Conservation (phyloP, 1,284 basidiomycete species). For the Moniliella sp. region DNA sequence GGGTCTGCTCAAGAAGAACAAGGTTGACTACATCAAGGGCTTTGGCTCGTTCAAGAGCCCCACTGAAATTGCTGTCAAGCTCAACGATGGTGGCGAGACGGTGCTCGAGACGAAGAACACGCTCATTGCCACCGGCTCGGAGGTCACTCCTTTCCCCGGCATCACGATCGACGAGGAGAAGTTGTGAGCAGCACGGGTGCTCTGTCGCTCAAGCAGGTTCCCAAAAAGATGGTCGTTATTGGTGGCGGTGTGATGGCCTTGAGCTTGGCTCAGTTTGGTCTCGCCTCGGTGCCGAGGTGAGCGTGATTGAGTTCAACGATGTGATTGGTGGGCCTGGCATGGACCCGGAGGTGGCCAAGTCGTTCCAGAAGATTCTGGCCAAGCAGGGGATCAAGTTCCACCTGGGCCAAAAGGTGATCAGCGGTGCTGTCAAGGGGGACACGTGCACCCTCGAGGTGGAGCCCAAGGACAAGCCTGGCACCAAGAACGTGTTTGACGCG, state of each 20-base stretch:
- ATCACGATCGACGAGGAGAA: conserved; percentile 90
- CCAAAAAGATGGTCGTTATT: conserved; percentile 88
- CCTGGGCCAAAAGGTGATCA: conserved; percentile 79
- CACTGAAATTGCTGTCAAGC: conserved; percentile 53
- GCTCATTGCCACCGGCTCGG: conserved; percentile 89
- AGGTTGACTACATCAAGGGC: conserved; percentile 95
- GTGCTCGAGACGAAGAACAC: conserved; percentile 44
- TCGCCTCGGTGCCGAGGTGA: conserved; percentile 77
- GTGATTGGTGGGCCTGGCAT: conserved; percentile 70
- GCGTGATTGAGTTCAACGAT: conserved; percentile 82
- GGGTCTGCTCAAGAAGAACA: conserved; percentile 85
- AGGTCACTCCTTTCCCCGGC: conserved; percentile 88
- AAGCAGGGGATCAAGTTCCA: conserved; percentile 97
- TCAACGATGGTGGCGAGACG: conserved; percentile 58
- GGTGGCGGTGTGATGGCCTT: conserved; percentile 92
- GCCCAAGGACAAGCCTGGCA: conserved; percentile 61
- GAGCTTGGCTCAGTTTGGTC: conserved; percentile 97
- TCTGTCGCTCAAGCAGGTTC: conserved; percentile 66
- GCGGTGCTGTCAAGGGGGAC: conserved; percentile 55
- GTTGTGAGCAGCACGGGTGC: conserved; percentile 84
- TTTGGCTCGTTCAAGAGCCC: conserved; percentile 64
- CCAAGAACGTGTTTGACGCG: conserved; percentile 73
- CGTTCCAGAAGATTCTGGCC: conserved; percentile 68
- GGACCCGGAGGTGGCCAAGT: conserved; percentile 73
- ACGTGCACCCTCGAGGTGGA: conserved; percentile 67